Conservation (phyloP, 805 yeast species). For the Starmerella floricola region DNA sequence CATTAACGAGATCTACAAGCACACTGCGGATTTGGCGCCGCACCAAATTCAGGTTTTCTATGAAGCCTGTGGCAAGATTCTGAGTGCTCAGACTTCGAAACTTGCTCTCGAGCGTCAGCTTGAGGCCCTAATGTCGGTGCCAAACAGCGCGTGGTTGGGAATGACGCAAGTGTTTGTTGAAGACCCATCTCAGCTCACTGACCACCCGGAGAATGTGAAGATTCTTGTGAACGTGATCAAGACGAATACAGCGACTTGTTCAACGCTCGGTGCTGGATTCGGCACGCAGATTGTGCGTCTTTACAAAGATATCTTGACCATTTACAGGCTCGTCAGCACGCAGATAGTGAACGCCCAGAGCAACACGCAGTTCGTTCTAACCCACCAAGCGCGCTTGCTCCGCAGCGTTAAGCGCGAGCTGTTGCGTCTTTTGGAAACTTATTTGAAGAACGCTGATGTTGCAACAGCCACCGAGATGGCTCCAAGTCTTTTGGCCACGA, state of each 20-base stretch:
- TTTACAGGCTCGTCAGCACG: constrained; percentile 77
- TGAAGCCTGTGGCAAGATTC: constrained; percentile 91
- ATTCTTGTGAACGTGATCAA: constrained; percentile 86
- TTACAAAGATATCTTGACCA: constrained; percentile 77
- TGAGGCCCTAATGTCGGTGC: constrained; percentile 69
- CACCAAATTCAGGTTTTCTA: constrained; percentile 97
- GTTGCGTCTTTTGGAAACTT: constrained; percentile 75
- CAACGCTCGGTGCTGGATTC: constrained; percentile 86
- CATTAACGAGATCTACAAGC: constrained; percentile 65
- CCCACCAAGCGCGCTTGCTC: constrained; percentile 88
- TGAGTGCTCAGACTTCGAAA: constrained; percentile 69
- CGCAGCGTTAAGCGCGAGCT: constrained; percentile 94
- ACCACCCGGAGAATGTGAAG: constrained; percentile 72
- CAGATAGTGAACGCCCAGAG: constrained; percentile 69
- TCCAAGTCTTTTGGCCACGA: constrained; percentile 71
- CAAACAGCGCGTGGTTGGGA: constrained; percentile 89
- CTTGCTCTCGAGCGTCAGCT: constrained; percentile 54
- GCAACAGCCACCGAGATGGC: constrained; percentile 69
- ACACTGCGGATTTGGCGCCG: constrained; percentile 86
- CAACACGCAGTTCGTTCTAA: constrained; percentile 71
- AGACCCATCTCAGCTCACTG: constrained; percentile 59
- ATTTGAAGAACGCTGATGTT: constrained; percentile 76
- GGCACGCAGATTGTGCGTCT: constrained; percentile 76
- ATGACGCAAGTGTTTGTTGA: constrained; percentile 74
- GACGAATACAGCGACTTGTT: constrained; percentile 90